Conservation (phyloP, 495 filamentous ascomycete genomes). For the Xylaria acuta region DNA sequence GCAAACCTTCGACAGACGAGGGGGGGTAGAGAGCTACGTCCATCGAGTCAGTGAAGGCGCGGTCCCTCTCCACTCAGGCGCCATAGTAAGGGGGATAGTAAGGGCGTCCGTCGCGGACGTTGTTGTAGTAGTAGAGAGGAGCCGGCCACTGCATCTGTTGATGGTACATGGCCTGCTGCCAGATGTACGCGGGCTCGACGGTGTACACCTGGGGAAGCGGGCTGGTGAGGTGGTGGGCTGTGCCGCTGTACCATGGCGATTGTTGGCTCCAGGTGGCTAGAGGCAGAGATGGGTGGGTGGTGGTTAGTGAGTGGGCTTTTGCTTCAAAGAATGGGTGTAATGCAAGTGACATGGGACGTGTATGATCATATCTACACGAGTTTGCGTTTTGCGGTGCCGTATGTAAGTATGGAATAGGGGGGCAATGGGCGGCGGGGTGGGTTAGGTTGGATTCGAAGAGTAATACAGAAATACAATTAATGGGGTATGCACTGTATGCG, state of each 20-base stretch:
- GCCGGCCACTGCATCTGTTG: background rate
- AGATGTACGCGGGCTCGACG: conserved; percentile 21
- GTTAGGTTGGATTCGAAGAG: background rate
- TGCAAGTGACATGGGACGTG: background rate
- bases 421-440: background rate
- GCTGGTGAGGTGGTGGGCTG: conserved; percentile 16
- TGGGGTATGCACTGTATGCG: background rate
- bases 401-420: background rate
- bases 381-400: background rate
- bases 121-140: background rate
- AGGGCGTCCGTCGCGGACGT: background rate
- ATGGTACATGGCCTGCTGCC: background rate
- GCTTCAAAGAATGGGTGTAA: too few species aligned
- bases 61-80: background rate
- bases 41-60: background rate
- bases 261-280: background rate
- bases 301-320: background rate
- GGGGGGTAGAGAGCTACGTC: background rate
- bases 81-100: background rate
- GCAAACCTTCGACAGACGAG: background rate
- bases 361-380: background rate
- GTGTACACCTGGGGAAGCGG: conserved; percentile 15
- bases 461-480: background rate
- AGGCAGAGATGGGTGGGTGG: background rate
- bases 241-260: conserved; percentile 12